Conservation (phyloP, 192 early-diverging fungal species). For the Jimgerdemannia flammicorona region DNA sequence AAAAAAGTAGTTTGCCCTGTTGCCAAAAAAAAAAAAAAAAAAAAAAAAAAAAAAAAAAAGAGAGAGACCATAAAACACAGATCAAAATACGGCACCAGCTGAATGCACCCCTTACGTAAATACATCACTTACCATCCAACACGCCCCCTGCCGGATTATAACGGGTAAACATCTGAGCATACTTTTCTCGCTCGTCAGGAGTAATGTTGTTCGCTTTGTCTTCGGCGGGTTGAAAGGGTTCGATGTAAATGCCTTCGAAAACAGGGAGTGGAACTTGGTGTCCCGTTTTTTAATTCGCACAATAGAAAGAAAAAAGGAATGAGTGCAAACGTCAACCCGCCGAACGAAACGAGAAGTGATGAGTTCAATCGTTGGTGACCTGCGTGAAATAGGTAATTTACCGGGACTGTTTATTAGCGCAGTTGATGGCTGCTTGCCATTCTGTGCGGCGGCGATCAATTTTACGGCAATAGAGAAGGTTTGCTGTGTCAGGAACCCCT, state of each 20-base stretch:
- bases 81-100: background rate
- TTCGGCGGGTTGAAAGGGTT: conserved; percentile 2
- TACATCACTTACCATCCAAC: conserved; percentile 11
- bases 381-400: conserved; percentile 27
- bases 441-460: conserved; percentile 84
- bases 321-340: conserved; percentile 12
- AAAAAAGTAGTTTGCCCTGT: too few relatives aligned
- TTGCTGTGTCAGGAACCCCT: conserved; percentile 66
- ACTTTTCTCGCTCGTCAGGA: conserved; percentile 25
- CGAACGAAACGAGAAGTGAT: background rate
- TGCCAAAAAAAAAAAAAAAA: too few relatives aligned
- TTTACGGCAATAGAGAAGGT: conserved; percentile 84
- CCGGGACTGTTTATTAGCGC: conserved; percentile 44
- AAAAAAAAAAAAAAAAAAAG: too few relatives aligned
- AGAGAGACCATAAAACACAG: background rate
- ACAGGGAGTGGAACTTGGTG: conserved; percentile 23
- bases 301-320: conserved; percentile 16
- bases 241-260: conserved; percentile 21
- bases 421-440: conserved; percentile 51
- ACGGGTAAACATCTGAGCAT: conserved; percentile 13
- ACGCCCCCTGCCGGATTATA: conserved; percentile 30
- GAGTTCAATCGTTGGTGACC: conserved; percentile 14
- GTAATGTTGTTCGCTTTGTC: conserved; percentile 6
- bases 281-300: background rate
- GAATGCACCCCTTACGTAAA: background rate